phyloP scores from a whole-genome alignment of 177 flowering plant species.

The Viscum album region DNA sequence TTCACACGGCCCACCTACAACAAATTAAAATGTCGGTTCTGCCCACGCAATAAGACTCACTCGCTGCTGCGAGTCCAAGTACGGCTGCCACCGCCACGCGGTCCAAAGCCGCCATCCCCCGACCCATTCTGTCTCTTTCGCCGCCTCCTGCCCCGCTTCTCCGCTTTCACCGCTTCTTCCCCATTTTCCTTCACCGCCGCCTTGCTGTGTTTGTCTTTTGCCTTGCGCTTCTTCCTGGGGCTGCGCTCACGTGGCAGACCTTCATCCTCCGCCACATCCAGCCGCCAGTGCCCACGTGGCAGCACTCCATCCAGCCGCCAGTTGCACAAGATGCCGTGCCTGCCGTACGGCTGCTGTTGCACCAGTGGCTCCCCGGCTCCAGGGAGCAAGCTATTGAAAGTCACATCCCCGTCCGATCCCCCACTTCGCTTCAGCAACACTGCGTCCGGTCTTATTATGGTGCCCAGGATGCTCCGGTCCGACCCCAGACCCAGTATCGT shows the following conservation, averaged over 20 bases:
- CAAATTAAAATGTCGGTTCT: no score
- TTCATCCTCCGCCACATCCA: slow-evolving; percentile 16
- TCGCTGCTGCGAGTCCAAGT: no score
- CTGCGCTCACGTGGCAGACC: background rate
- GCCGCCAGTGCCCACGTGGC: slow-evolving; percentile 35
- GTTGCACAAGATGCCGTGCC: slow-evolving; percentile 46
- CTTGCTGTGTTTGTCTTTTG: no score
- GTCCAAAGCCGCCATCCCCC: no score
- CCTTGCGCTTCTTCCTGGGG: no score
- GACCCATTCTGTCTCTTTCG: no score
- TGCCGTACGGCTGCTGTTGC: slow-evolving; percentile 18
- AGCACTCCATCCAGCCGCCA: slow-evolving; percentile 55
- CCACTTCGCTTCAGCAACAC: slow-evolving; percentile 70
- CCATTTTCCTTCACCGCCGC: no score
- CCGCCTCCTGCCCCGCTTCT: no score
- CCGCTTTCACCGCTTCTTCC: no score
- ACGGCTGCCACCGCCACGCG: no score
- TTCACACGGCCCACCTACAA: no score
- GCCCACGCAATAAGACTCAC: no score
- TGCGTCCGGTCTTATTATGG: slow-evolving; percentile 81
- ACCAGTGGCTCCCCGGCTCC: slow-evolving; percentile 60
- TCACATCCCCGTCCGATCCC: slow-evolving; percentile 51
- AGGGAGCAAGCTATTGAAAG: slow-evolving; percentile 57
- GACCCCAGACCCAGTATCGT: slow-evolving; percentile 53
- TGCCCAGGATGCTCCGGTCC: slow-evolving; percentile 73